phyloP scores from a whole-genome alignment of 169 alveolate genomes.

The Plasmodium vivax region DNA sequence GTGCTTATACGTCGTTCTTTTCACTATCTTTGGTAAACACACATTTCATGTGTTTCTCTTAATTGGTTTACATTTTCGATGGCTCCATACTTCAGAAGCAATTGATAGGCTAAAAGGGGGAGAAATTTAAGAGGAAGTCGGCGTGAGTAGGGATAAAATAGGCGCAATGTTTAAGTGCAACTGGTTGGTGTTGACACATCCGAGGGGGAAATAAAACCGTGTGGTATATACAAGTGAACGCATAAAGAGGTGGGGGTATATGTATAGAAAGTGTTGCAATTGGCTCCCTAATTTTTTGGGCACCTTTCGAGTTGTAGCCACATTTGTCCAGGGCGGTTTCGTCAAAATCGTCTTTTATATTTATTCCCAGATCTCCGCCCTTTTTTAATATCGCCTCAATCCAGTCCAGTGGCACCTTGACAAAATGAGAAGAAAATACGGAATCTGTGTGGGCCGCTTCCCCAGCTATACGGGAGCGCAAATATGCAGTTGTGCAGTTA shows the following conservation, averaged over 20 bases:
- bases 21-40: neutral
- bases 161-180: neutral
- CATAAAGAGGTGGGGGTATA: neutral
- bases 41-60: constrained; percentile 7
- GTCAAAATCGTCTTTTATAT: constrained; percentile 57
- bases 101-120: constrained; percentile 36
- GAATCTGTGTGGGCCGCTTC: neutral
- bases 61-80: constrained; percentile 45
- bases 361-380: constrained; percentile 72
- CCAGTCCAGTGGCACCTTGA: constrained; percentile 71
- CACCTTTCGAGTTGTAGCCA: constrained; percentile 48
- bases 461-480: neutral
- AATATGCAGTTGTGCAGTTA: neutral
- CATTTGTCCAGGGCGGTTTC: constrained; percentile 73
- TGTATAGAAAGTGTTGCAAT: constrained; percentile 1
- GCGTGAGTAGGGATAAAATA: neutral
- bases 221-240: neutral
- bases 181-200: neutral
- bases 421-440: neutral
- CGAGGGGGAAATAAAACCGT: neutral
- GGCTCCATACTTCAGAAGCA: constrained; percentile 71
- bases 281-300: neutral
- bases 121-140: neutral
- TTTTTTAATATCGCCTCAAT: constrained; percentile 69
- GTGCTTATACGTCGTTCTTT: neutral